Base-by-base conservation (phyloP, 148 eudicot genomes). In the Vaccinium vitisidaea region DNA sequence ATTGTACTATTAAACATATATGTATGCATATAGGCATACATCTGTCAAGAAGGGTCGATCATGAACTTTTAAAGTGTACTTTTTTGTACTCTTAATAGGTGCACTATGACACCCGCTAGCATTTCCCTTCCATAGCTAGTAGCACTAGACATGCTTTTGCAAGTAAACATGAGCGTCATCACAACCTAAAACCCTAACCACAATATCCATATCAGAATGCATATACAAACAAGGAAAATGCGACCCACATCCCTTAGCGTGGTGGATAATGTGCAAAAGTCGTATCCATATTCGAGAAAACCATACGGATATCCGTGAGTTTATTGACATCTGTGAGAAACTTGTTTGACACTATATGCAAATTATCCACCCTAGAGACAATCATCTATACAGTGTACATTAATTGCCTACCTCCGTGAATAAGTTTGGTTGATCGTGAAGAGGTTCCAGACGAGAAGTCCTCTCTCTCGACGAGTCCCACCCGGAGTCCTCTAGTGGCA, bases 361-460 rank as follows among this genome's bases (percentile, higher is more conserved):
- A 32, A 32, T 32, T 32, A 32, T 32, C 36, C 36, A 32, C 2
- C 36, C 36, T 32, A 71, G 0, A 6, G 5, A 36, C 16, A 63
- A 1, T 67, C 36, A 25, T 67, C 32, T 67, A 4, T 15, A 11
- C 12, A 12, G 67, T 2, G 7, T 18, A 59, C 67, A 85, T 85
- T 21, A 43, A 43, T 43, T 43, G 46, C 46, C 46, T 75, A 96
- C 99, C 99, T 94, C 99, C 99, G 63, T 96, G 99, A 86, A 96
- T 90, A 13, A 96, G 84, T 85, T 96, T 96, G 11, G 99, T 96
- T 14, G 99, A 96, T 84, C 99, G 85, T 0, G 99, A 96, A 43
- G 99, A 96, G 9, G 99, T 93, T 8, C 99, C 99, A 0, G 99
- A 92, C 2, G 99, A 86, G 89, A 96, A 96, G 85, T 96, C 99